Base-by-base conservation (phyloP, 306 rosid species). In the Elaeagnus macrophylla region DNA sequence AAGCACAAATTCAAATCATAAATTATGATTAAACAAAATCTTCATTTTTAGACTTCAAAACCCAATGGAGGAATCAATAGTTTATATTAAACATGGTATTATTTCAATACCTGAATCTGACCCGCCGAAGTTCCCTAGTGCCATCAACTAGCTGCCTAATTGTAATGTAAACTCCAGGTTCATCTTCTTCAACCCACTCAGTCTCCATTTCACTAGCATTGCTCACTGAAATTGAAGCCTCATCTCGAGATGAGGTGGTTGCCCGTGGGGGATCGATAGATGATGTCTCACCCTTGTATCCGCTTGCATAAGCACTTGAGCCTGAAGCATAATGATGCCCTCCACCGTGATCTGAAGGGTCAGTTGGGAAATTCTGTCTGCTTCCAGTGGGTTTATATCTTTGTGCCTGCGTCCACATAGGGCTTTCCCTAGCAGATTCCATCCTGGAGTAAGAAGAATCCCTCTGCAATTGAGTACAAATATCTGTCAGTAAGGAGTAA, bases 111-210 rank as follows among this genome's bases (percentile, higher is more conserved):
- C 96, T 91, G 82, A 91, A 91, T 64, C 87, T 69, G 61, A 91
- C 85, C 51, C 99, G 96, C 13, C 95, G 85, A 46, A 91, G 87
- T 71, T 82, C 94, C 69, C 77, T 79, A 1, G 76, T 84, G 41
- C 99, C 99, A 61, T 87, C 94, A 14, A 84, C 78, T 17, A 72
- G 75, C 66, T 75, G 93, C 51, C 88, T 67, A 62, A 91, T 84
- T 0, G 99, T 91, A 25, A 91, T 74, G 61, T 76, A 87, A 1
- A 91, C 95, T 3, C 99, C 99, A 11, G 96, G 89, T 40, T 84
- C 93, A 59, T 87, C 99, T 70, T 87, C 78, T 66, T 80, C 93
- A 1, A 91, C 69, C 99, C 96, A 91, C 38, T 91, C 96, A 0
- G 93, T 40, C 60, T 82, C 96, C 52, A 78, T 37, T 7, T 80